phyloP scores from a whole-genome alignment of 2,329 filamentous ascomycete genomes.

The Exophiala mesophila region DNA sequence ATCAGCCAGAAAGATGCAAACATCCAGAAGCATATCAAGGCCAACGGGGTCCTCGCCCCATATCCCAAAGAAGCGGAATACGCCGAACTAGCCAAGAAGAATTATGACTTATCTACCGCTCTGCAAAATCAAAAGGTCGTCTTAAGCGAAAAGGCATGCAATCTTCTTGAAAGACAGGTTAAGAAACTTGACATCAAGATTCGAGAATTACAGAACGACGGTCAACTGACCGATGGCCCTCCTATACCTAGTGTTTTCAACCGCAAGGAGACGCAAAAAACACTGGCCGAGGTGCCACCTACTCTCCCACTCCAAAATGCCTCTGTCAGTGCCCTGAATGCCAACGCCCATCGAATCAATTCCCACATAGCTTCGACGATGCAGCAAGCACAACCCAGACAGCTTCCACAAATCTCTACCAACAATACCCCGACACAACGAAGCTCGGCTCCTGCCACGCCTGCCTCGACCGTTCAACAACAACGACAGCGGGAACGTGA shows the following conservation, averaged over 20 bases:
- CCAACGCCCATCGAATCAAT: constrained; percentile 48
- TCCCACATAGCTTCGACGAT: constrained; percentile 39
- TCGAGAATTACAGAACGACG: constrained; percentile 54
- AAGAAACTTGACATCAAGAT: constrained; percentile 60
- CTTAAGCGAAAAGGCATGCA: constrained; percentile 55
- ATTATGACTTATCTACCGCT: constrained; percentile 53
- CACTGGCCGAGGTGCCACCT: constrained; percentile 46
- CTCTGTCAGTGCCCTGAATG: constrained; percentile 52
- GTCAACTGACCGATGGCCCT: constrained; percentile 55
- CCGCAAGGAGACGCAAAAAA: constrained; percentile 44
- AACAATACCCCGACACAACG: constrained; percentile 25
- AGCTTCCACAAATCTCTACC: constrained; percentile 28
- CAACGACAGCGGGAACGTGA: constrained; percentile 48
- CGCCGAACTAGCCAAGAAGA: constrained; percentile 52
- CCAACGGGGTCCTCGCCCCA: constrained; percentile 56
- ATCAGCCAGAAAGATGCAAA: constrained; percentile 56
- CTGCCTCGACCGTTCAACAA: constrained; percentile 32
- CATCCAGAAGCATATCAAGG: constrained; percentile 62
- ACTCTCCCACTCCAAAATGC: constrained; percentile 51
- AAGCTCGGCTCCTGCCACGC: constrained; percentile 43
- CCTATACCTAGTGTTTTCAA: constrained; percentile 56
- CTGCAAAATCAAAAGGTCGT: constrained; percentile 60
- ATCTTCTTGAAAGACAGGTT: constrained; percentile 58
- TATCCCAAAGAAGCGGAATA: constrained; percentile 62
- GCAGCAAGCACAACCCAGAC: constrained; percentile 27